A percentile compares a stretch with the other conserved stretches of the same genome.
These are phyloP conservation scores for Jamesozyma lodderae DNA, from an alignment of 805 yeast species.

Conservation along the genomic window DNA sequence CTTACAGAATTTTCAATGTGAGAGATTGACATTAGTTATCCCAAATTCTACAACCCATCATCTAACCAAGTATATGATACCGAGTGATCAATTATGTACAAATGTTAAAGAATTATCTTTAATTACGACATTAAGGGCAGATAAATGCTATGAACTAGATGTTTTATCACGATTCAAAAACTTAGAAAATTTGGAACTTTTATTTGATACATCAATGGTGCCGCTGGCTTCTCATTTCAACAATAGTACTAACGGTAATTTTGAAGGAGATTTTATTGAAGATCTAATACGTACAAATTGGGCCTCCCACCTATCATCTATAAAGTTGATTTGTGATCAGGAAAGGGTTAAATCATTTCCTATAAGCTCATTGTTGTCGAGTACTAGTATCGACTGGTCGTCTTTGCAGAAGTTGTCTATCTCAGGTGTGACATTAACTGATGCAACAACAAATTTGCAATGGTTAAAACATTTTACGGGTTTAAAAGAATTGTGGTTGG, in stretches of 20 bases:
- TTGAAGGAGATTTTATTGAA: too few species aligned
- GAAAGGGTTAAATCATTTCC: slow-evolving; percentile 15
- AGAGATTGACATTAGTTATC: slow-evolving; percentile 13
- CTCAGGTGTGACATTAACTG: slow-evolving; percentile 14
- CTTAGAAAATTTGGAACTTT: slow-evolving; percentile 16
- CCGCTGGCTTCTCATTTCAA: slow-evolving; percentile 7
- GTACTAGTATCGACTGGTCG: slow-evolving; percentile 1
- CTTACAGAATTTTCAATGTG: slow-evolving; percentile 8
- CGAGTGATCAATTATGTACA: slow-evolving; percentile 6
- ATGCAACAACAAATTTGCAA: slow-evolving; percentile 6
- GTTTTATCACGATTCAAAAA: slow-evolving; percentile 12
- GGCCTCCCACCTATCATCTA: slow-evolving; percentile 12
- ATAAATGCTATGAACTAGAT: slow-evolving; percentile 15
- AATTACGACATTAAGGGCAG: slow-evolving; percentile 13
- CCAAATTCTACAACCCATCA: slow-evolving; percentile 18
- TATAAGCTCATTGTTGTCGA: slow-evolving; percentile 8
- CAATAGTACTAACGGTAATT: background rate
- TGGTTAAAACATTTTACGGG: slow-evolving; percentile 19
- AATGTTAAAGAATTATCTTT: slow-evolving; percentile 14
- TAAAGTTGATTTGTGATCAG: slow-evolving; percentile 20
- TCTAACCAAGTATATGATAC: slow-evolving; percentile 8
- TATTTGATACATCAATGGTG: slow-evolving; percentile 13
- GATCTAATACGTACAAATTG: slow-evolving; percentile 7
- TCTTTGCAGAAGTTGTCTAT: slow-evolving; percentile 5
- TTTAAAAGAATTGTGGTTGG: slow-evolving; percentile 25